phyloP scores from a whole-genome alignment of 176 grass and related monocot genomes.

The Aegilops tauschii region DNA sequence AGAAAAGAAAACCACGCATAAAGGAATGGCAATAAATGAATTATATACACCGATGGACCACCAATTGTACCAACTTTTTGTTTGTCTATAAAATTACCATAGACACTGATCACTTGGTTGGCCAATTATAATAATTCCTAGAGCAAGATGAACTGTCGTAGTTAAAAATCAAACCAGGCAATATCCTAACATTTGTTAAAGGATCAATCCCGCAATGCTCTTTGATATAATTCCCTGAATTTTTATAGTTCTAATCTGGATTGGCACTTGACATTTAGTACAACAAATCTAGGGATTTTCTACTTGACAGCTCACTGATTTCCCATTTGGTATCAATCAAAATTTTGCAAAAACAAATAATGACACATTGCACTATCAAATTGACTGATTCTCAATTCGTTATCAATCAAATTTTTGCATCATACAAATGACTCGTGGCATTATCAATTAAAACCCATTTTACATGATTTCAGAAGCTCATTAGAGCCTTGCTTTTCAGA shows the following conservation, averaged over 20 bases:
- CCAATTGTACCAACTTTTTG: not conserved
- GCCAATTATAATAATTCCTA: not conserved
- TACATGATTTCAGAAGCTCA: not conserved
- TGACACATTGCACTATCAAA: not conserved
- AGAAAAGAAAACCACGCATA: not conserved
- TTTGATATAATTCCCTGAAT: not conserved
- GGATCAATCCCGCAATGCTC: not conserved
- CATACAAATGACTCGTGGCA: not conserved
- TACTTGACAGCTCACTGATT: not conserved
- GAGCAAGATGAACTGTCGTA: not conserved
- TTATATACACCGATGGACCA: not conserved
- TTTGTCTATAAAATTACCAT: not conserved
- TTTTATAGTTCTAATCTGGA: not conserved
- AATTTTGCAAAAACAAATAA: not conserved
- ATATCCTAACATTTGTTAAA: not conserved
- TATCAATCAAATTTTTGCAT: not conserved
- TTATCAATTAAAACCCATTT: not conserved
- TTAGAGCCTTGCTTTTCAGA: not conserved
- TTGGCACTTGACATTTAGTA: not conserved
- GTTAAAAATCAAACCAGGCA: not conserved
- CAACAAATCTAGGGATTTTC: not conserved
- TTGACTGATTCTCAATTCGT: not conserved
- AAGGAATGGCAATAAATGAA: conserved; percentile 11
- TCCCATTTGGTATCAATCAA: not conserved
- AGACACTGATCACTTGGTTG: not conserved